Conservation (phyloP, 495 filamentous ascomycete genomes). For the Penicillium subrubescens region DNA sequence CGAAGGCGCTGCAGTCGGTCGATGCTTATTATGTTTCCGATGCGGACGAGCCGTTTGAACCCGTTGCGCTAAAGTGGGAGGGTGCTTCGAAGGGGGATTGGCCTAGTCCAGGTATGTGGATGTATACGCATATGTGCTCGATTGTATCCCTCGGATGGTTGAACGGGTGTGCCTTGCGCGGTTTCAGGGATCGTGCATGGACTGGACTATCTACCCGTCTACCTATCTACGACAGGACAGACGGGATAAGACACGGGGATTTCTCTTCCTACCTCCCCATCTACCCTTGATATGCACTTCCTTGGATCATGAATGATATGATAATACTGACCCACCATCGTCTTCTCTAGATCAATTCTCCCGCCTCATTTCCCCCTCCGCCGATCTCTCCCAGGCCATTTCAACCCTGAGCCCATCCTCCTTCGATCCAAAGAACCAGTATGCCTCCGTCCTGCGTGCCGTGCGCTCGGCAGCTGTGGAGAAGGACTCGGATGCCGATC, state of each 20-base stretch:
- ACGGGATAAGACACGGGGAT: too few relatives aligned
- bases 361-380: constrained; percentile 37
- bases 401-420: constrained; percentile 37
- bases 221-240: too few relatives aligned
- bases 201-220: background rate
- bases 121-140: too few relatives aligned
- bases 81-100: constrained; percentile 53
- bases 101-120: constrained; percentile 60
- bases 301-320: background rate
- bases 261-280: background rate
- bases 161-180: background rate
- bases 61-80: constrained; percentile 66
- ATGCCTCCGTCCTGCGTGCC: constrained; percentile 30
- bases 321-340: constrained; percentile 10
- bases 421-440: constrained; percentile 47
- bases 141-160: background rate
- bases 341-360: constrained; percentile 38
- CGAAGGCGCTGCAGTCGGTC: constrained; percentile 55
- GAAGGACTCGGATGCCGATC: constrained; percentile 24
- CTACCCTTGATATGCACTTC: constrained; percentile 4
- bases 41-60: constrained; percentile 81
- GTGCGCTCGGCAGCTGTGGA: constrained; percentile 39
- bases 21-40: constrained; percentile 75
- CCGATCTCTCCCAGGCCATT: constrained; percentile 37
- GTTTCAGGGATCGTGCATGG: background rate